Evolutionary conservation across 1,284 basidiomycete species (phyloP).

Genomic region (Ganoderma resinaceum): DNA sequence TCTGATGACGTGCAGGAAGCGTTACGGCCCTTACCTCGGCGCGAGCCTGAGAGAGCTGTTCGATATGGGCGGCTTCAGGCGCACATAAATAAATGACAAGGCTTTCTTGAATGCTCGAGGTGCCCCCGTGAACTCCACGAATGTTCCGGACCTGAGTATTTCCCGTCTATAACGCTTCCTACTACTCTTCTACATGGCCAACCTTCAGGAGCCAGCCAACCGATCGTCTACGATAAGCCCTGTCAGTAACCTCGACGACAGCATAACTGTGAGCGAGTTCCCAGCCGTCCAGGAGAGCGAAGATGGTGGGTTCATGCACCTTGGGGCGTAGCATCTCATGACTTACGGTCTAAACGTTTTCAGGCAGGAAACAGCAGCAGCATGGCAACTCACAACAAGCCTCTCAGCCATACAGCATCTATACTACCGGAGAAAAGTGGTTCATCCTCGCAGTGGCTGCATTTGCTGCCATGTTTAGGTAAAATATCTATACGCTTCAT

Average conservation of each 20-base stretch:
- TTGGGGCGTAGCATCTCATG: neutral
- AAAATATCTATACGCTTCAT: constrained; percentile 7
- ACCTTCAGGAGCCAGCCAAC: neutral
- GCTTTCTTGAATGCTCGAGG: neutral
- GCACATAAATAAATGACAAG: neutral
- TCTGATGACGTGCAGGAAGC: too few species aligned
- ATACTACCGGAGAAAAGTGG: constrained; percentile 68
- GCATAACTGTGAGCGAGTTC: neutral
- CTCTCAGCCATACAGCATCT: constrained; percentile 57
- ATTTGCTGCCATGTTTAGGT: constrained; percentile 71
- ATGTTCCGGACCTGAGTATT: neutral
- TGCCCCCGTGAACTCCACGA: neutral
- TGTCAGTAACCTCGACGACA: neutral
- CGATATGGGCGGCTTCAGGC: neutral
- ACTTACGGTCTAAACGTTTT: neutral
- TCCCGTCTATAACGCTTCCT: neutral
- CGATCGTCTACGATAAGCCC: neutral
- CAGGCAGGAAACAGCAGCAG: constrained; percentile 3
- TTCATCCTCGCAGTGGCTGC: constrained; percentile 65
- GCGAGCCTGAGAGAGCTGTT: neutral
- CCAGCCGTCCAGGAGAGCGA: neutral
- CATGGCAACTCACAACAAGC: constrained; percentile 1
- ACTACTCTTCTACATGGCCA: neutral
- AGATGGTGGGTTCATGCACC: neutral
- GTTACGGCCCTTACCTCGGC: neutral